Conservation (phyloP, 305 asterid genomes). For the Fraxinus velutina region DNA sequence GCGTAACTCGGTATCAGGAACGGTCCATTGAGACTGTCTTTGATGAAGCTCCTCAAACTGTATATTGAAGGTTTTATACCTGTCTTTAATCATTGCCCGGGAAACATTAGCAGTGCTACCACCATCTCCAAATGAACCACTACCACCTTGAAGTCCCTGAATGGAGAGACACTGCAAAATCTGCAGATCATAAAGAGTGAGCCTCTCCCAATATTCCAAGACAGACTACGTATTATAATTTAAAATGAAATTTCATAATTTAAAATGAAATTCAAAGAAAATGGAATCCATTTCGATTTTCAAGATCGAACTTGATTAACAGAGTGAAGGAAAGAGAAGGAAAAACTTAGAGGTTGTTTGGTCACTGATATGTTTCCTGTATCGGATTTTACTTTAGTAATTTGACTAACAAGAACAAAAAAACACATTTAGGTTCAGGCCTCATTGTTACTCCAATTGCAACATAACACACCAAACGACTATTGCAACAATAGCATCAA, state of each 20-base stretch:
- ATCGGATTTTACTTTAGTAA: background rate
- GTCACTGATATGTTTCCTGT: background rate
- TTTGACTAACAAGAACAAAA: background rate
- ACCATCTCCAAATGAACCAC: conserved; percentile 47
- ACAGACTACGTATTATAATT: background rate
- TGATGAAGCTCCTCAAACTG: conserved; percentile 95
- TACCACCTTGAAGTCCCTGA: conserved; percentile 56
- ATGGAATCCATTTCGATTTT: background rate
- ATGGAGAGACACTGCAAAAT: conserved; percentile 77
- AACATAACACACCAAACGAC: background rate
- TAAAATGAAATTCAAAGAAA: background rate
- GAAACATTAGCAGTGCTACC: conserved; percentile 62
- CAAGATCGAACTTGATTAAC: background rate
- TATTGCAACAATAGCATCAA: background rate
- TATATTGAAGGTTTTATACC: conserved; percentile 74
- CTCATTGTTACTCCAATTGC: background rate
- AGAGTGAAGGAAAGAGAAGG: background rate
- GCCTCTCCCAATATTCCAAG: background rate
- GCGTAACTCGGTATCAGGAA: conserved; percentile 90
- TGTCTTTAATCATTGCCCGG: conserved; percentile 75
- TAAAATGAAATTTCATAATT: background rate
- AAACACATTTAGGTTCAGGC: background rate
- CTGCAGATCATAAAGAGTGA: conserved; percentile 36
- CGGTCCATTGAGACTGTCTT: conserved; percentile 97
- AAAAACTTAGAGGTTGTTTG: background rate